phyloP scores from a whole-genome alignment of 192 early-diverging fungal species.

The Umbelopsis isabellina region DNA sequence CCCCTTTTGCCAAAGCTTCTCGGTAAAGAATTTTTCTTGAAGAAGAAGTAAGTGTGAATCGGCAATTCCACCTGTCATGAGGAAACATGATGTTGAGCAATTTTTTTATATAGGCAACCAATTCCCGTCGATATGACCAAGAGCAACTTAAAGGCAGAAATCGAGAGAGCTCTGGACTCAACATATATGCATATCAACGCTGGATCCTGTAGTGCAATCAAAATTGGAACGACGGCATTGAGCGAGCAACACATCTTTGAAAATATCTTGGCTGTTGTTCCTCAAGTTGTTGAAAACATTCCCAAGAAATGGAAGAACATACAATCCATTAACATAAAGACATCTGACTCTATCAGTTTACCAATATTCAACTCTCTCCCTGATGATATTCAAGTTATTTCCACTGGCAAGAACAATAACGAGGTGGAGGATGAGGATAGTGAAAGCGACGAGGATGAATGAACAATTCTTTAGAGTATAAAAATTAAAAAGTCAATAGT shows the following conservation, averaged over 20 bases:
- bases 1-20: slow-evolving; percentile 74
- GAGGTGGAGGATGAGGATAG: slow-evolving; percentile 7
- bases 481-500: slow-evolving; percentile 14
- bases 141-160: slow-evolving; percentile 62
- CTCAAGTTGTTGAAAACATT: slow-evolving; percentile 64
- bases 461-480: not conserved
- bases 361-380: slow-evolving; percentile 82
- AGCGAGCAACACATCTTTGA: slow-evolving; percentile 64
- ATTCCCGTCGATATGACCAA: slow-evolving; percentile 69
- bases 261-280: slow-evolving; percentile 73
- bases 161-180: slow-evolving; percentile 58
- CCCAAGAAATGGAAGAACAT: slow-evolving; percentile 85
- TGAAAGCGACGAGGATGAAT: slow-evolving; percentile 19
- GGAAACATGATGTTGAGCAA: slow-evolving; percentile 11
- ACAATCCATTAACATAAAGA: slow-evolving; percentile 85
- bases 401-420: not conserved
- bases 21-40: slow-evolving; percentile 82
- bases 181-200: slow-evolving; percentile 57
- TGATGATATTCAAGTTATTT: slow-evolving; percentile 5
- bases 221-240: slow-evolving; percentile 70
- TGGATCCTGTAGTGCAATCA: slow-evolving; percentile 61
- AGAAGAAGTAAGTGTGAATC: slow-evolving; percentile 70
- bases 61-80: slow-evolving; percentile 31
- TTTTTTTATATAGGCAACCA: slow-evolving; percentile 62
- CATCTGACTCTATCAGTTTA: slow-evolving; percentile 73